These are phyloP conservation scores for Lizanozyma gosingica DNA, from an alignment of 1,139 yeast genomes.

Conservation along the genomic window DNA sequence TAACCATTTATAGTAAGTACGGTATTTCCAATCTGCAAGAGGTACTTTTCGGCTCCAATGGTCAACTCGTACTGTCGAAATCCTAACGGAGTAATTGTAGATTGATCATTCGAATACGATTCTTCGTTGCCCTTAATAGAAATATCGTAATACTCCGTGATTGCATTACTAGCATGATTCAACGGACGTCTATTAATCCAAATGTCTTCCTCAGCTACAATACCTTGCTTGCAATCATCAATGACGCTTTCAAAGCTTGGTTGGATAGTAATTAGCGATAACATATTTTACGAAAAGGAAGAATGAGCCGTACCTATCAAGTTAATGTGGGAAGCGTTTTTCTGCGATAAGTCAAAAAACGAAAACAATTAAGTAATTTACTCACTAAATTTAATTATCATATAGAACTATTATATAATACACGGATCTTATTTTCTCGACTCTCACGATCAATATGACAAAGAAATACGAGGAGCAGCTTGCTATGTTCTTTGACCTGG, in stretches of 20 bases:
- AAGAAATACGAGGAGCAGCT: conserved; percentile 11
- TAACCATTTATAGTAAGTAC: neutral
- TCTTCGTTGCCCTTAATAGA: conserved; percentile 5
- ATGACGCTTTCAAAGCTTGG: conserved; percentile 18
- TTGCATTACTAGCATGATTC: conserved; percentile 6
- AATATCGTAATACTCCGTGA: conserved; percentile 11
- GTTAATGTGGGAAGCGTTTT: no score
- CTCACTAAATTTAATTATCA: no score
- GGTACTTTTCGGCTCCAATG: conserved; percentile 3
- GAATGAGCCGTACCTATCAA: no score
- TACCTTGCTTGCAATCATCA: conserved; percentile 11
- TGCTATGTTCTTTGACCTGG: conserved; percentile 34
- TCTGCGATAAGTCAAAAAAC: no score
- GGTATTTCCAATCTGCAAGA: neutral
- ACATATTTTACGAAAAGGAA: conserved; percentile 7
- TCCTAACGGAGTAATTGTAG: neutral
- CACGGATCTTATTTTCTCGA: no score
- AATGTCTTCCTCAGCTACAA: conserved; percentile 8
- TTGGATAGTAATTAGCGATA: conserved; percentile 15
- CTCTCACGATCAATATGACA: conserved; percentile 3
- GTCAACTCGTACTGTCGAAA: conserved; percentile 2
- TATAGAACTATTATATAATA: no score
- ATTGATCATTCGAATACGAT: conserved; percentile 1
- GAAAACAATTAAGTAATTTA: no score
- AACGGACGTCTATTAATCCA: conserved; percentile 15